phyloP scores from a whole-genome alignment of 2,329 filamentous ascomycete genomes.

The Clarireedia homoeocarpa region DNA sequence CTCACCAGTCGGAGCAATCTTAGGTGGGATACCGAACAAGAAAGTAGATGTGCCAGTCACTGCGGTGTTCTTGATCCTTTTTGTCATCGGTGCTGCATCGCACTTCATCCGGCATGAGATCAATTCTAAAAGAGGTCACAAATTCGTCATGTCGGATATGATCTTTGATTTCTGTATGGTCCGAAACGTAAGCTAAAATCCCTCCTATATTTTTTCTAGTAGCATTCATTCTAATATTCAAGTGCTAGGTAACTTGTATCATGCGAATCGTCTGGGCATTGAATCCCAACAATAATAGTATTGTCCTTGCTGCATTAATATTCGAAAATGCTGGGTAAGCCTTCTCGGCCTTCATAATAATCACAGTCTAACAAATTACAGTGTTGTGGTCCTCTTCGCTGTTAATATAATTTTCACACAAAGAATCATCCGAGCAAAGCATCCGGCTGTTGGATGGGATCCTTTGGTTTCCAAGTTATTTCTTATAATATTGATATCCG shows the following conservation, averaged over 20 bases:
- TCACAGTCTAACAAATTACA: conserved; percentile 7
- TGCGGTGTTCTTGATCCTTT: conserved; percentile 53
- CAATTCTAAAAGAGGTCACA: conserved; percentile 35
- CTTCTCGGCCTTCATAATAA: neutral
- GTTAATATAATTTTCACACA: conserved; percentile 71
- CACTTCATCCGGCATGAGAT: conserved; percentile 51
- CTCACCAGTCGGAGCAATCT: conserved; percentile 35
- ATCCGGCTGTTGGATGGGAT: conserved; percentile 64
- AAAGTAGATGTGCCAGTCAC: conserved; percentile 57
- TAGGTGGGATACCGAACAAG: conserved; percentile 53
- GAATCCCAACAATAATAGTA: neutral
- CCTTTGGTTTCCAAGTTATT: conserved; percentile 43
- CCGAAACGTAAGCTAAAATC: conserved; percentile 32
- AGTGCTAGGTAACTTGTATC: conserved; percentile 31
- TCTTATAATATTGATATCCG: conserved; percentile 47
- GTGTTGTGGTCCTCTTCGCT: conserved; percentile 65
- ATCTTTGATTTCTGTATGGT: conserved; percentile 52
- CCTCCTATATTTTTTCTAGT: too few species aligned
- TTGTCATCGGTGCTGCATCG: conserved; percentile 41
- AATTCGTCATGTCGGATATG: conserved; percentile 50
- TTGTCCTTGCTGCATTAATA: conserved; percentile 13
- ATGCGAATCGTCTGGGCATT: conserved; percentile 54
- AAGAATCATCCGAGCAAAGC: conserved; percentile 63
- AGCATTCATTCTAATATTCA: neutral
- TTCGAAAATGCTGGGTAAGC: conserved; percentile 10